Evolutionary conservation across 176 grass and related monocot genomes (phyloP), one percentile per base, ranked within the genome.

Genomic region (Juncus inflexus): DNA sequence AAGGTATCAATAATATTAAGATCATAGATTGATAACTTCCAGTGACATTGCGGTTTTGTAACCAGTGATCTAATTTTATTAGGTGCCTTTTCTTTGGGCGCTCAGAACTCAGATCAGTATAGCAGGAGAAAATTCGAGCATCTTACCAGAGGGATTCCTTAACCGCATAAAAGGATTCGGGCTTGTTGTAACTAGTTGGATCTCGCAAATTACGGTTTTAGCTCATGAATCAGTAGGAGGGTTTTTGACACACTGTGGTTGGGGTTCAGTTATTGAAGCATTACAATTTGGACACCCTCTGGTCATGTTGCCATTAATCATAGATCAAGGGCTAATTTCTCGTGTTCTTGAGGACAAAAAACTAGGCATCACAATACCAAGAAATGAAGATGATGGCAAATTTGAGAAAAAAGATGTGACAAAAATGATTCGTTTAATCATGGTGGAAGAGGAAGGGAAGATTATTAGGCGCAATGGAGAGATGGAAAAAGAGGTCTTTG

Each of bases 271-370:
- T 10, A 52, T 80, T 42, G 77, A 80, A 37, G 37, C 76, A 49
- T 54, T 79, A 28, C 40, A 15, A 2, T 83, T 70, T 38, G 77
- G 85, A 1, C 77, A 42, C 59, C 55, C 40, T 74, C 51, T 55
- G 16, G n/a, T 81, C 2, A 80, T 83, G 77, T 70, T 91, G 1
- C 87, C 87, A 1, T 74, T 82, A 51, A 3, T 83, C 0, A 2
- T 59, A 0, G 80, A 91, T 63, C 60, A 78, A 16, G 74, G 73
- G 0, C 7, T 91, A 7, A 16, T 50, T 12, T 72, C 83, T 3
- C 77, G 55, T 5, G 38, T 71, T 0, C 63, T 83, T 15, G 63
- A 64, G 35, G 58, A 42, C 36, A 60, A 28, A 1, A 70, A 62
- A 3, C 42, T 75, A 0, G 68, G 74, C 0, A 38, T 79, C 9